Conservation (phyloP, 2,329 filamentous ascomycete species). For the Claviceps sp. region DNA sequence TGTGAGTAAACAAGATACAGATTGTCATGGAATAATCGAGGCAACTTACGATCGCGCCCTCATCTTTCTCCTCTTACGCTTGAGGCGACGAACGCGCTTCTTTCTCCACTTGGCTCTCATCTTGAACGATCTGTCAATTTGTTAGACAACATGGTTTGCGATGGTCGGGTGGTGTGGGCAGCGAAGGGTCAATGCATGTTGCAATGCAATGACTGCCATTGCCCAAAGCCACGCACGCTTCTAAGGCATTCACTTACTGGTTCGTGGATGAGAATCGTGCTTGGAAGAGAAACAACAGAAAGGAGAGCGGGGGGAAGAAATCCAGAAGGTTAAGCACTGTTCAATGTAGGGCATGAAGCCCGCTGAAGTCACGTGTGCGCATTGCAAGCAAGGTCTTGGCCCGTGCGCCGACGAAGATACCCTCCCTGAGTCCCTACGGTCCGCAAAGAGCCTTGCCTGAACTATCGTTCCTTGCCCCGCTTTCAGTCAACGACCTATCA, state of each 20-base stretch:
- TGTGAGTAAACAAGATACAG: conserved; percentile 18
- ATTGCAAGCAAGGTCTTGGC: neutral
- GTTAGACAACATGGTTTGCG: neutral
- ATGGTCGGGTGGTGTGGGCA: no score
- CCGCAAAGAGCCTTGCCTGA: no score
- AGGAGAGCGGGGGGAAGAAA: conserved; percentile 17
- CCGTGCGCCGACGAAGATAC: neutral
- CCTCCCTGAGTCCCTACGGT: no score
- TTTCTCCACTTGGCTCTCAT: conserved; percentile 99
- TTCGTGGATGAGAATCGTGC: conserved; percentile 33
- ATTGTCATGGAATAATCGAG: neutral
- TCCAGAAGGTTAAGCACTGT: conserved; percentile 17
- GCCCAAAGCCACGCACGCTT: neutral
- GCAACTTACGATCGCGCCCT: conserved; percentile 83
- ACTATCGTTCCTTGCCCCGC: no score
- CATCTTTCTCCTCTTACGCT: conserved; percentile 99
- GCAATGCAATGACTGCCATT: neutral
- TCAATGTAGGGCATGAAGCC: conserved; percentile 24
- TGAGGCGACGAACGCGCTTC: conserved; percentile 98
- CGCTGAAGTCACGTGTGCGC: conserved; percentile 19
- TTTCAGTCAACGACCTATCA: no score
- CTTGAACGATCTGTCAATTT: conserved; percentile 31
- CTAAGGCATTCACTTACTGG: conserved; percentile 18
- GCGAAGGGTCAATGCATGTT: neutral
- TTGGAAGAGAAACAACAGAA: conserved; percentile 26